These are phyloP conservation scores for Boeremia lycopersici DNA, from an alignment of 2,329 filamentous ascomycete genomes.

Conservation along the genomic window DNA sequence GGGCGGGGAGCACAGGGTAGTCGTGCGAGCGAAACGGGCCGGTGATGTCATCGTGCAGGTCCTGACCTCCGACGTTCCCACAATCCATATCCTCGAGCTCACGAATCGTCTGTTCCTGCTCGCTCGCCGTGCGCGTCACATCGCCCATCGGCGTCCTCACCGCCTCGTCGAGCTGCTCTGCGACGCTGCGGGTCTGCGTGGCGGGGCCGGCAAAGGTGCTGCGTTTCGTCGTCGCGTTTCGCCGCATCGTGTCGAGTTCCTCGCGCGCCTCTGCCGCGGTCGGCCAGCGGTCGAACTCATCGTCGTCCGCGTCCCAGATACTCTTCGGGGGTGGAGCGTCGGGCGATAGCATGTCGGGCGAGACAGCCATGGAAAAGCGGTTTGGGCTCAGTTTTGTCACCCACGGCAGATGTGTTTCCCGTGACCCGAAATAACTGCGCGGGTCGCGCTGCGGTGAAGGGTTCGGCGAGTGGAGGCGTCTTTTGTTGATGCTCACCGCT, in stretches of 20 bases:
- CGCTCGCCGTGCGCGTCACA: neutral
- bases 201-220: neutral
- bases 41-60: slow-evolving; percentile 22
- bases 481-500: neutral
- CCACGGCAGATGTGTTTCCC: slow-evolving; percentile 12
- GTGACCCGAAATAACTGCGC: slow-evolving; percentile 2
- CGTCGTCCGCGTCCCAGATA: slow-evolving; percentile 21
- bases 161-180: slow-evolving; percentile 3
- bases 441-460: slow-evolving; percentile 1
- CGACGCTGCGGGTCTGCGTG: neutral
- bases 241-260: slow-evolving; percentile 4
- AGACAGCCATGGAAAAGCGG: slow-evolving; percentile 4
- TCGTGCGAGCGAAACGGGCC: slow-evolving; percentile 3
- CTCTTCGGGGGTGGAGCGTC: slow-evolving; percentile 7
- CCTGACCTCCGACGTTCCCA: slow-evolving; percentile 12
- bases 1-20: neutral
- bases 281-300: slow-evolving; percentile 21
- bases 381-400: slow-evolving; percentile 7
- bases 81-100: slow-evolving; percentile 20
- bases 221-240: slow-evolving; percentile 5
- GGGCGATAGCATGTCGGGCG: neutral
- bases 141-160: neutral
- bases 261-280: neutral
- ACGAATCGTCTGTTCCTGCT: slow-evolving; percentile 3
- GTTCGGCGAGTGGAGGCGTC: neutral